Evolutionary conservation across 192 early-diverging fungal genomes (phyloP).

Genomic region (Dissophora globulifera): DNA sequence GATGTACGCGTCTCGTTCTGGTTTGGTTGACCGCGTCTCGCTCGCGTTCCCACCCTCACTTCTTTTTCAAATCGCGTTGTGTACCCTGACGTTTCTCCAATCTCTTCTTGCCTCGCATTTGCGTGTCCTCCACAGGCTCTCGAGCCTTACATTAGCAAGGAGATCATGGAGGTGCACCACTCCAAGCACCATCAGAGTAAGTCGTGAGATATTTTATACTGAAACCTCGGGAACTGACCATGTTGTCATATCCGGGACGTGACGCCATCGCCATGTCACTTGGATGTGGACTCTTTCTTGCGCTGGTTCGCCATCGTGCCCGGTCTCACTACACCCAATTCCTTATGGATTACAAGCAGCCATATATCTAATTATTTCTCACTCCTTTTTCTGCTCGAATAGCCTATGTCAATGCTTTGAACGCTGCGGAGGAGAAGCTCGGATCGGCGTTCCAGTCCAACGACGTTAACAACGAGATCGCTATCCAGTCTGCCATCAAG

Average conservation of each 20-base stretch:
- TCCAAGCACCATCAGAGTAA: constrained; percentile 89
- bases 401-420: constrained; percentile 87
- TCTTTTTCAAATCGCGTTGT: neutral
- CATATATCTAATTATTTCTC: no score
- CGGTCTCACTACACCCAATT: no score
- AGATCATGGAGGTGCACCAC: constrained; percentile 97
- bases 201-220: no score
- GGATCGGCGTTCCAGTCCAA: constrained; percentile 72
- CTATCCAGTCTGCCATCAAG: constrained; percentile 82
- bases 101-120: neutral
- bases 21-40: neutral
- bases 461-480: constrained; percentile 79
- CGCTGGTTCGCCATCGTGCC: neutral
- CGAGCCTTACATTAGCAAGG: constrained; percentile 91
- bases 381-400: neutral
- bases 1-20: constrained; percentile 20
- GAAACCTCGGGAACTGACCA: no score
- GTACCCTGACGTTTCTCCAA: neutral
- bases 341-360: no score
- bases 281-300: neutral
- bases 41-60: constrained; percentile 16
- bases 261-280: constrained; percentile 10
- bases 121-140: constrained; percentile 66
- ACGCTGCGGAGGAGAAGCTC: constrained; percentile 94
- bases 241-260: no score